phyloP scores from a whole-genome alignment of 2,329 filamentous ascomycete species.

The Fusarium sp. region DNA sequence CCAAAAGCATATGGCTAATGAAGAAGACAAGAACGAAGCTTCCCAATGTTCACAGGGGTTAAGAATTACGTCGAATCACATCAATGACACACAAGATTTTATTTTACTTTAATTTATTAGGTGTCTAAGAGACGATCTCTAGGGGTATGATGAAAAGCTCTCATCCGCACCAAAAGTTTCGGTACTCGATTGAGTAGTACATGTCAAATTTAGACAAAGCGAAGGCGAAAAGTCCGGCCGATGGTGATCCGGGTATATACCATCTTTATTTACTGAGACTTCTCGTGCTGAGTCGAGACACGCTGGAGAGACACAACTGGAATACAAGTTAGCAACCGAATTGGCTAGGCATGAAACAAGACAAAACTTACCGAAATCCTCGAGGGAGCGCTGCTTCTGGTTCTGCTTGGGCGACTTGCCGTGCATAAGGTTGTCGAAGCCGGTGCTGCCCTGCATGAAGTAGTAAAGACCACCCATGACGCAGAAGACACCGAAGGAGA shows the following conservation, averaged over 20 bases:
- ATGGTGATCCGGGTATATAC: slow-evolving; percentile 58
- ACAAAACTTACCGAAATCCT: slow-evolving; percentile 86
- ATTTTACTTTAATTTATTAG: slow-evolving; percentile 63
- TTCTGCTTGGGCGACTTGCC: slow-evolving; percentile 87
- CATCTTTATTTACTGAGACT: slow-evolving; percentile 75
- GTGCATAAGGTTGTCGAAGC: slow-evolving; percentile 95
- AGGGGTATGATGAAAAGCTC: slow-evolving; percentile 57
- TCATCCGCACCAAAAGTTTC: slow-evolving; percentile 55
- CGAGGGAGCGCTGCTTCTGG: slow-evolving; percentile 86
- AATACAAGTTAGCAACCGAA: slow-evolving; percentile 64
- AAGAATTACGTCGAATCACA: neutral
- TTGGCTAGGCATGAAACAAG: neutral
- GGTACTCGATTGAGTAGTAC: slow-evolving; percentile 57
- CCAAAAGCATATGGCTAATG: no score
- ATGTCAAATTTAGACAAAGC: slow-evolving; percentile 59
- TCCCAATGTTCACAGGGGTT: no score
- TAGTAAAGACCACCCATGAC: slow-evolving; percentile 83
- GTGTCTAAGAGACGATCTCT: slow-evolving; percentile 58
- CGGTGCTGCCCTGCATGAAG: slow-evolving; percentile 83
- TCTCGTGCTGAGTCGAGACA: slow-evolving; percentile 93
- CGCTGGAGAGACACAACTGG: slow-evolving; percentile 90
- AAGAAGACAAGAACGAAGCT: no score
- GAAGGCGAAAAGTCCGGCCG: slow-evolving; percentile 58
- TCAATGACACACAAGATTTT: slow-evolving; percentile 29
- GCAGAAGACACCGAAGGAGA: slow-evolving; percentile 91